Evolutionary conservation across 129 eudicot genomes (phyloP).

Genomic region (Heracleum sosnowskyi): DNA sequence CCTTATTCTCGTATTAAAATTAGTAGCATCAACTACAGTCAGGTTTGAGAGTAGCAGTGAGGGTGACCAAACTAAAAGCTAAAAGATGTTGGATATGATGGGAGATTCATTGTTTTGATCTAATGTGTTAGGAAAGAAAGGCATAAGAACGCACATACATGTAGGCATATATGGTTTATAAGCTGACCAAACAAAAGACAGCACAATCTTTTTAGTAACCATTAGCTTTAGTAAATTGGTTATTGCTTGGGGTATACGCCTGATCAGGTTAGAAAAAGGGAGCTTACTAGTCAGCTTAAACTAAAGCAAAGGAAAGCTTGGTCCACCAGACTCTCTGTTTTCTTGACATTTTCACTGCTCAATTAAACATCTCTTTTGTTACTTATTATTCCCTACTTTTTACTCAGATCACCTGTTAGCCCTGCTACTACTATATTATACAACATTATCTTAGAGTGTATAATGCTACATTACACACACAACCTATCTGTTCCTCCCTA

Average conservation of each 20-base stretch:
- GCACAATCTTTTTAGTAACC: slow-evolving; percentile 13
- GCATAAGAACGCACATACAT: background rate
- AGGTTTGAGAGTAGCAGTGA: background rate
- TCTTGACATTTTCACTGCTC: background rate
- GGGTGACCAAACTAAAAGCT: slow-evolving; percentile 12
- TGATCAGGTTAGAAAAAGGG: slow-evolving; percentile 11
- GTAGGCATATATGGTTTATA: background rate
- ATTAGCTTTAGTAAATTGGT: background rate
- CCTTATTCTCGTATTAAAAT: too few species aligned
- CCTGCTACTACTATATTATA: background rate
- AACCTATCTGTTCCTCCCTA: background rate
- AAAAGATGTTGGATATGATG: slow-evolving; percentile 5
- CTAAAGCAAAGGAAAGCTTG: slow-evolving; percentile 12
- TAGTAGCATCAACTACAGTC: background rate
- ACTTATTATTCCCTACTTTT: background rate
- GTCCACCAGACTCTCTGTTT: slow-evolving; percentile 12
- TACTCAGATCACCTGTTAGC: background rate
- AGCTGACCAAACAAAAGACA: slow-evolving; percentile 14
- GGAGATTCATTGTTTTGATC: background rate
- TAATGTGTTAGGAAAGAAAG: slow-evolving; percentile 10
- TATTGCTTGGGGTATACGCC: slow-evolving; percentile 25
- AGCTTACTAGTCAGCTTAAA: slow-evolving; percentile 13
- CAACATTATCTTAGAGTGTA: background rate
- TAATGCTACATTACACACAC: too few species aligned
- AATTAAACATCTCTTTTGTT: background rate